Evolutionary conservation across 257 asterid species (phyloP).

Genomic region (Rhazya stricta): DNA sequence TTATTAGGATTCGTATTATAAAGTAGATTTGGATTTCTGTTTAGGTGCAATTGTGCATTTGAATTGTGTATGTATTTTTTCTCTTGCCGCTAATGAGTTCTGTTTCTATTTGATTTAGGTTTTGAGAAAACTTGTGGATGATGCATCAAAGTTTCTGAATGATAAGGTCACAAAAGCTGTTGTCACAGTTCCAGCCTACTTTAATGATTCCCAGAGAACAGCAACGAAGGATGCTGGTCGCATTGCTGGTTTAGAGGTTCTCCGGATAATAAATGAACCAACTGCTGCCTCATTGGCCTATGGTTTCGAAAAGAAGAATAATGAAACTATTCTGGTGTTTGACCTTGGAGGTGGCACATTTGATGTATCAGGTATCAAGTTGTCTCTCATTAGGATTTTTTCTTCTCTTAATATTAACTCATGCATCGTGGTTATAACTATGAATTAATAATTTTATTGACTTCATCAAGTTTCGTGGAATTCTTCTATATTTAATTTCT

Average conservation of each 20-base stretch:
- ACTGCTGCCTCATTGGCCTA: constrained; percentile 92
- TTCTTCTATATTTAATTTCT: not conserved
- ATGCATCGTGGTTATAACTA: not conserved
- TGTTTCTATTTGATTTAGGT: constrained; percentile 40
- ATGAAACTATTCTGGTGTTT: constrained; percentile 81
- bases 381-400: not conserved
- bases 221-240: constrained; percentile 95
- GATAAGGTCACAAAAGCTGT: constrained; percentile 93
- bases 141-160: constrained; percentile 82
- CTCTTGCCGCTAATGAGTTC: not conserved
- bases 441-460: not conserved
- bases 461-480: not conserved
- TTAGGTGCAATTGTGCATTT: not conserved
- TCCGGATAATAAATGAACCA: constrained; percentile 80
- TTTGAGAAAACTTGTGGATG: constrained; percentile 92
- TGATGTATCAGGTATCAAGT: constrained; percentile 72
- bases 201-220: constrained; percentile 90
- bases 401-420: constrained; percentile 1
- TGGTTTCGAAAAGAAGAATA: constrained; percentile 83
- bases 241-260: constrained; percentile 90
- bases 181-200: constrained; percentile 92
- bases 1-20: not conserved
- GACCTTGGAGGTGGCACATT: constrained; percentile 94
- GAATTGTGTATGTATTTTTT: not conserved
- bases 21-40: not conserved